Conservation (phyloP, 768 basidiomycete species). For the Podaxis sp. region DNA sequence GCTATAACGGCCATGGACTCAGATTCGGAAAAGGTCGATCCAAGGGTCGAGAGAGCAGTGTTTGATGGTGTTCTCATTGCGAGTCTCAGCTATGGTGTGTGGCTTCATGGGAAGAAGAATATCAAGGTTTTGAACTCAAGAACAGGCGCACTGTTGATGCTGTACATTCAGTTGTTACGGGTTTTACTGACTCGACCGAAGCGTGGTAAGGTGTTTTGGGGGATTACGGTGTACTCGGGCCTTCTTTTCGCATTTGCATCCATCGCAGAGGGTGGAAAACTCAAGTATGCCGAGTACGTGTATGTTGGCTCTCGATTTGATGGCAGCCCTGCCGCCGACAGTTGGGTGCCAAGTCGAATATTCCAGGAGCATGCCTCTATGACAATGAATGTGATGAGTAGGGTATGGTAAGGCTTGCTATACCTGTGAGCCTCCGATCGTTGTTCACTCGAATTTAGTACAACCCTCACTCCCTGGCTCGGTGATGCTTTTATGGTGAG, state of each 20-base stretch:
- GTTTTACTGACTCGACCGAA: slow-evolving; percentile 31
- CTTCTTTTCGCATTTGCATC: slow-evolving; percentile 28
- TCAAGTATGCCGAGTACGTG: slow-evolving; percentile 26
- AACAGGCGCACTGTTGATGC: slow-evolving; percentile 35
- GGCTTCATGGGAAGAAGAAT: background rate
- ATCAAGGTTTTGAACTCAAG: background rate
- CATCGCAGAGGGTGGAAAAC: slow-evolving; percentile 25
- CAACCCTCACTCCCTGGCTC: slow-evolving; percentile 28
- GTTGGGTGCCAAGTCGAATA: slow-evolving; percentile 16
- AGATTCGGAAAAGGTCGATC: background rate
- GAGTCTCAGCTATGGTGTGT: slow-evolving; percentile 30
- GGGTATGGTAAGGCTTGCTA: slow-evolving; percentile 23
- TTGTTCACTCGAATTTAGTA: slow-evolving; percentile 15
- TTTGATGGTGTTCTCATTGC: slow-evolving; percentile 31
- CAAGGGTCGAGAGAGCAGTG: slow-evolving; percentile 21
- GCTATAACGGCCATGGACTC: background rate
- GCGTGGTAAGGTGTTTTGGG: slow-evolving; percentile 30
- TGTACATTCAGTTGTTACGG: slow-evolving; percentile 31
- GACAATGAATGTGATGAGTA: slow-evolving; percentile 26
- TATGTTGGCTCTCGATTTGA: slow-evolving; percentile 20
- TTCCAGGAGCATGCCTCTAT: slow-evolving; percentile 14
- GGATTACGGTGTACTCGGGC: slow-evolving; percentile 27
- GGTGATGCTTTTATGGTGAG: slow-evolving; percentile 33
- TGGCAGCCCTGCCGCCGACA: background rate
- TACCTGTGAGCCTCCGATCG: background rate